Base-by-base conservation (phyloP, 768 basidiomycete genomes). In the Leccinum rimulosum region DNA sequence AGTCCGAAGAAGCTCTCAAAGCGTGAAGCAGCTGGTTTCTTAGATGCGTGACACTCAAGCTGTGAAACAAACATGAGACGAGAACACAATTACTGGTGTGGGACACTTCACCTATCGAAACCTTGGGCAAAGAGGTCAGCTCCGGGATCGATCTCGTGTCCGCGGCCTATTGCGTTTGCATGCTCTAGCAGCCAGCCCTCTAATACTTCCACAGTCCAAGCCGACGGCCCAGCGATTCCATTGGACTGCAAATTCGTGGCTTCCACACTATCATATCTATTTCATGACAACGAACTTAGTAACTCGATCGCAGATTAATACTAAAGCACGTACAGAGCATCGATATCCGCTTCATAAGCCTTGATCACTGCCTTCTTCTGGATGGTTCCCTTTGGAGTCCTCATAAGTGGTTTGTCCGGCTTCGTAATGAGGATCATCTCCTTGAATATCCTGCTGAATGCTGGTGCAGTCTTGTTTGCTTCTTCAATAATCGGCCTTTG, bases 371-470 rank as follows among this genome's bases (percentile, higher is more conserved):
- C 57, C 33, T 70, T 61, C 28, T 62, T 58, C 36, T 61, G 64
- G 14, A 66, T 58, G 3, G 64, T 69, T 25, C 67, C 71, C 45
- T 72, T 72, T 0, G 67, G 73, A 2, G 79, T 71, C 43, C 76
- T 71, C 15, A 70, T 66, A 6, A 83, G 62, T 0, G 80, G 81
- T 59, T 78, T 78, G 1, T 64, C 69, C 30, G 75, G 62, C 0
- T 66, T 62, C 1, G 79, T 67, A n/a, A 82, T 61, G 10, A 82
- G 35, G 49, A 83, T 80, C 80, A 82, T 80, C 62, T 82, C 77
- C 64, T 79, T 79, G 72, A 77, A 80, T 22, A 80, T 71, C n/a
- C 74, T 68, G 56, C 76, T 77, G 57, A 75, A 77, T 1, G 73
- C 67, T 0, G 79, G 79, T 0, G 75, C 70, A 7, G 59, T 62